A percentile compares a stretch with the other conserved stretches of the same genome.
Conservation (phyloP, 768 basidiomycete genomes). For the Suillus variegatus region DNA sequence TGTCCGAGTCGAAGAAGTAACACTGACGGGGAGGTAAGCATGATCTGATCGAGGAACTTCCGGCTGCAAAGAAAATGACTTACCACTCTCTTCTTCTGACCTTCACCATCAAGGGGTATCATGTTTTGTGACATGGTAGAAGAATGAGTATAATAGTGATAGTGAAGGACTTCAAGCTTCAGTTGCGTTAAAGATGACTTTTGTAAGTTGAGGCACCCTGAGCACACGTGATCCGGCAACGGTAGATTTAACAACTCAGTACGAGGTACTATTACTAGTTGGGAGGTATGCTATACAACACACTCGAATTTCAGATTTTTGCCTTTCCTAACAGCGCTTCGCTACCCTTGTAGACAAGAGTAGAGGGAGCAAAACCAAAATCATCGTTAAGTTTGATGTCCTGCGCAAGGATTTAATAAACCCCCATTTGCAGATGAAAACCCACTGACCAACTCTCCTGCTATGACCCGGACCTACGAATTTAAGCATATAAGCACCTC, state of each 20-base stretch:
- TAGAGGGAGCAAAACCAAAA: slow-evolving; percentile 87
- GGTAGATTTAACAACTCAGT: background rate
- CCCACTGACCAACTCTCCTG: slow-evolving; percentile 71
- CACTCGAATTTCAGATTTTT: slow-evolving; percentile 46
- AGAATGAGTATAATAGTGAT: background rate
- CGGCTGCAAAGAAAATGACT: slow-evolving; percentile 31
- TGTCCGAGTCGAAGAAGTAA: slow-evolving; percentile 99
- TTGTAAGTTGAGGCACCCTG: background rate
- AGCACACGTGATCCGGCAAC: background rate
- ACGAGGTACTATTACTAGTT: background rate
- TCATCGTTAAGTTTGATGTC: slow-evolving; percentile 68
- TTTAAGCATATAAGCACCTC: slow-evolving; percentile 11
- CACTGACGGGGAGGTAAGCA: slow-evolving; percentile 53
- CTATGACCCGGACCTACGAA: slow-evolving; percentile 74
- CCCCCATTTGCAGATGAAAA: slow-evolving; percentile 7
- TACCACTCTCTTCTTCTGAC: slow-evolving; percentile 85
- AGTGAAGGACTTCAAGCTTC: background rate
- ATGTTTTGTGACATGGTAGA: slow-evolving; percentile 41
- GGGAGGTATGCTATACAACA: slow-evolving; percentile 4
- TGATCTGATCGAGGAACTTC: slow-evolving; percentile 7
- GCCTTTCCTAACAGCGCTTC: slow-evolving; percentile 65
- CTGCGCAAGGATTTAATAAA: slow-evolving; percentile 37
- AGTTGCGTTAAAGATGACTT: background rate
- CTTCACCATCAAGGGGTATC: slow-evolving; percentile 70
- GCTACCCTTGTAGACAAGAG: slow-evolving; percentile 72